Evolutionary conservation across 352 stramenopile species (phyloP), one percentile per base, ranked within the genome.

Genomic region (Plasmopara muralis): DNA sequence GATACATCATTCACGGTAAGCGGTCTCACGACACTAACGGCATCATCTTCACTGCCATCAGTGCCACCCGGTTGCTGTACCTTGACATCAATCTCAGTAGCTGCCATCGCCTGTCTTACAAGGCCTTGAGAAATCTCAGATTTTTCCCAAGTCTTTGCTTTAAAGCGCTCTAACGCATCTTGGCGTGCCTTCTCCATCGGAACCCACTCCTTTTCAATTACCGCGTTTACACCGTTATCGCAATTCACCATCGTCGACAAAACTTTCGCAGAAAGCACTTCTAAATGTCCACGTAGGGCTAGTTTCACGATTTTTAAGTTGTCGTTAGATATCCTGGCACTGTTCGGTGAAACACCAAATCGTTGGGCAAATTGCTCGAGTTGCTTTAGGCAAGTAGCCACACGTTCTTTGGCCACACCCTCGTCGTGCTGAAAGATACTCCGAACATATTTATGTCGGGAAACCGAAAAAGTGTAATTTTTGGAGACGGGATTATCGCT

Each of bases 201-300:
- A 9, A 72, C 50, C 78, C 78, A 89, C 48, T 87, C 62, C 8
- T 55, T 70, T 41, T 67, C 62, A 35, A 89, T 85, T 16, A 76
- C 30, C 5, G 29, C 10, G 31, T 79, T 86, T 9, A 75, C 72
- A 5, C 34, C 16, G 25, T 66, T 68, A 50, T 89, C 78, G 20
- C 69, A 70, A 0, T 70, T 55, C 18, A 86, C 47, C 74, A 89
- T 89, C 20, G 57, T 66, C 40, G 72, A 55, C 37, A 87, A 68
- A 0, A 87, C 72, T 1, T 77, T 62, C 0, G 68, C 57, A 8
- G 78, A 69, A 1, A 87, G 47, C 9, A 85, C 62, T 56, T 84
- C 72, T 8, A 87, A 57, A 55, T 87, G 78, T 0, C 64, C 71
- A 25, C 84, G 66, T 28, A 89, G 44, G 38, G 78, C 74, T 34